Evolutionary conservation across 1,284 basidiomycete genomes (phyloP), one percentile per base, ranked within the genome.

Genomic region (Boletellus sp.): DNA sequence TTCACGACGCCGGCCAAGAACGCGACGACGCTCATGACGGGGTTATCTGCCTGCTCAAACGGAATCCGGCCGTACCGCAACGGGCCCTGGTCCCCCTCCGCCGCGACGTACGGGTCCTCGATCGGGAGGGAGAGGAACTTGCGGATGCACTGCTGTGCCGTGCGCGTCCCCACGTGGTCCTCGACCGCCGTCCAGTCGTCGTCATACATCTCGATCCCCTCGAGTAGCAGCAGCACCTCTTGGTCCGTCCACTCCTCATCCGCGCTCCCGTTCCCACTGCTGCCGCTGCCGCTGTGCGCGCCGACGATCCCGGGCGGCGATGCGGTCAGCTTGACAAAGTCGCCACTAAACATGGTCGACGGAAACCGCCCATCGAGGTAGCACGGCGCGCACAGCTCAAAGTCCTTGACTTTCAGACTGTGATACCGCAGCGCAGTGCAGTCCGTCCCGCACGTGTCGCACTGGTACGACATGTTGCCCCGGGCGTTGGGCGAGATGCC

Each of bases 361-460:
- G 96, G 94, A 80, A 99, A 99, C 39, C 96, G 89, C 2, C 96
- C 96, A 56, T 96, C 93, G 52, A 94, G 84, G 71, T 98, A 99
- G 72, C 96, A 98, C 18, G 90, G 78, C 10, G 87, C 81, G 62
- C 93, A 96, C 38, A 97, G 80, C 59, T 91, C 89, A 67, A 94
- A 91, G 66, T 93, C 89, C 65, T 93, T 93, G 62, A 89, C 85
- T 67, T 95, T 97, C 60, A 97, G 81, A 18, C 89, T 93, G 71
- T 97, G 93, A 71, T 98, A 99, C 21, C 95, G 87, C 18, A 89
- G 76, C 3, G 82, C 71, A 0, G 93, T 92, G 72, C 94, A 97
- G 73, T 97, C 95, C 4, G 89, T 85, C 22, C 93, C 94, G 69
- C 95, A 98, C 0, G 93, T 97, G 67, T 97, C 93, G 66, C 96